Conservation (phyloP, 352 stramenopile genomes). For the Phytophthora idaei region DNA sequence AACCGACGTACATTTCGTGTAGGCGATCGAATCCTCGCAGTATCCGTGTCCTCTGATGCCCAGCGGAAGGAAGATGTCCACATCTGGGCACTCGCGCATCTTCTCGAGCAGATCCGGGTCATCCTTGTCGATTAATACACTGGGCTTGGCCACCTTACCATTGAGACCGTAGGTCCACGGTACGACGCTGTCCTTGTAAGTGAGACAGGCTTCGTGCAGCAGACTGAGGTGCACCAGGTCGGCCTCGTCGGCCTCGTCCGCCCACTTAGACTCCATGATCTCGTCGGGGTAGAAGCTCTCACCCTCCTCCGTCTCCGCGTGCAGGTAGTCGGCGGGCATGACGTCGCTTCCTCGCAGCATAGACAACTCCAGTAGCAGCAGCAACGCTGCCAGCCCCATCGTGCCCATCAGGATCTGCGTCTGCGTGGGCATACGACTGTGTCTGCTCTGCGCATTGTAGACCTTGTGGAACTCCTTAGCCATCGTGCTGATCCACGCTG, state of each 20-base stretch:
- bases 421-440: conserved; percentile 31
- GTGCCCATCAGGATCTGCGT: conserved; percentile 30
- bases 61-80: conserved; percentile 69
- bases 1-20: conserved; percentile 59
- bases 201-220: conserved; percentile 55
- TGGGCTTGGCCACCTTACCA: conserved; percentile 21
- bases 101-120: conserved; percentile 50
- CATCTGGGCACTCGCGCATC: conserved; percentile 55
- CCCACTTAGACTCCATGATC: conserved; percentile 46
- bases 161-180: conserved; percentile 46
- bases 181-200: conserved; percentile 50
- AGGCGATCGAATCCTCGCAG: conserved; percentile 73
- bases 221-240: conserved; percentile 59
- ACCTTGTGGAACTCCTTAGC: conserved; percentile 46
- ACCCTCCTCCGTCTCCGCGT: conserved; percentile 36
- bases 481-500: conserved; percentile 17
- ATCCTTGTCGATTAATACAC: conserved; percentile 39
- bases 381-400: conserved; percentile 27
- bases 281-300: conserved; percentile 49
- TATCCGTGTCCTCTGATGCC: conserved; percentile 60
- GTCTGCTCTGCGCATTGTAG: conserved; percentile 33
- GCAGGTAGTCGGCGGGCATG: conserved; percentile 24
- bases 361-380: conserved; percentile 32
- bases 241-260: conserved; percentile 30
- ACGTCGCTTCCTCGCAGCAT: conserved; percentile 19